Percentiles rank a stretch among this genome's conserved stretches.
phyloP scores from a whole-genome alignment of 371 early-diverging fungal species.

The Batkoa obscura region DNA sequence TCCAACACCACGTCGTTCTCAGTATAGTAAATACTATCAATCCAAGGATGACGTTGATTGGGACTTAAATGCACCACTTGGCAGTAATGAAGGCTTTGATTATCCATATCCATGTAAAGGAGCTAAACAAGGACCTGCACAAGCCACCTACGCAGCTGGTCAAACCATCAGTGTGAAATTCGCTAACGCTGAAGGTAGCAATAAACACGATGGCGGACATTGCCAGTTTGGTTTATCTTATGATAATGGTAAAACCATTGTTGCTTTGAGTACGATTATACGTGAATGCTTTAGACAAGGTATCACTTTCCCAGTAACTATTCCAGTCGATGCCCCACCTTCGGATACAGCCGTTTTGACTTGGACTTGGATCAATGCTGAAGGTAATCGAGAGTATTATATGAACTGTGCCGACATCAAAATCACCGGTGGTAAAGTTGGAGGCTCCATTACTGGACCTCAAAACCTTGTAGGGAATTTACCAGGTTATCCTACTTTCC shows the following conservation, averaged over 20 bases:
- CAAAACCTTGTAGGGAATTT: conserved; percentile 3
- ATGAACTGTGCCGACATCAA: conserved; percentile 46
- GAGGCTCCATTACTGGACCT: conserved; percentile 6
- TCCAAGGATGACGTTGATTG: conserved; percentile 6
- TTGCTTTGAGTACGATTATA: conserved; percentile 30
- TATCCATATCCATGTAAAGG: conserved; percentile 11
- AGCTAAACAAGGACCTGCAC: conserved; percentile 4
- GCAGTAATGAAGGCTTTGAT: conserved; percentile 3
- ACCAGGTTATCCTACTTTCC: conserved; percentile 7
- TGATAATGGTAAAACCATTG: conserved; percentile 36
- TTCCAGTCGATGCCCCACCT: conserved; percentile 29
- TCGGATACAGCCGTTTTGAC: conserved; percentile 19
- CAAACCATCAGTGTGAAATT: conserved; percentile 13
- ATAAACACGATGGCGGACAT: conserved; percentile 32
- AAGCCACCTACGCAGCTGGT: conserved; percentile 13
- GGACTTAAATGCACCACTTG: conserved; percentile 10
- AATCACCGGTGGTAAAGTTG: conserved; percentile 10
- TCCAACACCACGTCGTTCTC: conserved; percentile 14
- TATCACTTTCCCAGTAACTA: conserved; percentile 16
- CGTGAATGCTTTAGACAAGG: conserved; percentile 12
- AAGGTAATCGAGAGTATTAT: conserved; percentile 40
- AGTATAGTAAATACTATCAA: conserved; percentile 5
- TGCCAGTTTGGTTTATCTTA: conserved; percentile 47
- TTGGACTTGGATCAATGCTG: conserved; percentile 50
- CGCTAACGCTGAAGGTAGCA: conserved; percentile 10